These are phyloP conservation scores for Diaporthe velutina DNA, from an alignment of 2,329 filamentous ascomycete genomes.

Conservation along the genomic window DNA sequence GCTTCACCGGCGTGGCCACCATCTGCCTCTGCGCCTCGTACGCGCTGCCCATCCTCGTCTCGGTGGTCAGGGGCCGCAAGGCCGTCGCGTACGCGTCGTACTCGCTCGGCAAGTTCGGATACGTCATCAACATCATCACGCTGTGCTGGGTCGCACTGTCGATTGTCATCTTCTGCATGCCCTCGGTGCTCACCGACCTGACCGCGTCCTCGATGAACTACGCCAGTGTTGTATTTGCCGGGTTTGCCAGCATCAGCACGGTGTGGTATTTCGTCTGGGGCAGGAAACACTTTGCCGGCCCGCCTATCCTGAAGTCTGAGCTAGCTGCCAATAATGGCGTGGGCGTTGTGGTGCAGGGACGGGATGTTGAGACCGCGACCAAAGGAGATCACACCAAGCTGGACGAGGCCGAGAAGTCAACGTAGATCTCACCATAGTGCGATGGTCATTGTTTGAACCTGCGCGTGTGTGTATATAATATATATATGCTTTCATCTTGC, in stretches of 20 bases:
- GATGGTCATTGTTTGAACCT: background rate
- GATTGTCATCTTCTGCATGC: constrained; percentile 83
- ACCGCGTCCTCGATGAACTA: constrained; percentile 73
- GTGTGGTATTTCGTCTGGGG: constrained; percentile 74
- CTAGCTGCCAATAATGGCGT: constrained; percentile 20
- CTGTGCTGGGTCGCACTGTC: constrained; percentile 79
- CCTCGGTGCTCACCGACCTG: constrained; percentile 68
- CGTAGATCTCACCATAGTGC: background rate
- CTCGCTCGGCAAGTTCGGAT: constrained; percentile 78
- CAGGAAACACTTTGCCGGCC: constrained; percentile 74
- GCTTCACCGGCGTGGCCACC: constrained; percentile 83
- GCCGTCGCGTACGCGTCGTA: constrained; percentile 75
- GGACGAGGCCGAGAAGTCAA: constrained; percentile 9
- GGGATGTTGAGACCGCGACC: constrained; percentile 1
- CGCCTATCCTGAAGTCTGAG: constrained; percentile 53
- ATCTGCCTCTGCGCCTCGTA: constrained; percentile 84
- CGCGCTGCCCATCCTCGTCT: constrained; percentile 81
- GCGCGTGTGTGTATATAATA: too few species aligned
- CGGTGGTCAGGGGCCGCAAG: constrained; percentile 74
- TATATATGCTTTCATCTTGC: background rate
- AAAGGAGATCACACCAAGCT: background rate
- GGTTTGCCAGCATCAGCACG: constrained; percentile 70
- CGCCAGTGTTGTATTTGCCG: constrained; percentile 74
- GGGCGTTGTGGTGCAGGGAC: constrained; percentile 3
- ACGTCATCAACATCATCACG: constrained; percentile 75